Evolutionary conservation across 345 rosid species (phyloP), one percentile per base, ranked within the genome.

Genomic region (Xanthoceras sorbifolium): DNA sequence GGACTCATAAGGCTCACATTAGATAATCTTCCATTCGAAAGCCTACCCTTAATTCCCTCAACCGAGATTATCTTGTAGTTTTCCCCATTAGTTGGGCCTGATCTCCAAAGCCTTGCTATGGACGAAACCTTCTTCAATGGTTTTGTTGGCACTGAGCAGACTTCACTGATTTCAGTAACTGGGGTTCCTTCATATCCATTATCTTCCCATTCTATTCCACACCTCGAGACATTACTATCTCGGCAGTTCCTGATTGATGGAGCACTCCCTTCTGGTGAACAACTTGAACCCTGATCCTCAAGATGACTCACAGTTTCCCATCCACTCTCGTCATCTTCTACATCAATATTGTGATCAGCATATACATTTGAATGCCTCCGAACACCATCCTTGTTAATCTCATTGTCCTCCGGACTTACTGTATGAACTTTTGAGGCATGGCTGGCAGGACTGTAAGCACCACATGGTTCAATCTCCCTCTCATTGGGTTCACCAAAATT

Each of bases 231-330:
- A 74, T 90, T 89, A 75, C 90, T 86, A 46, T 87, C 83, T 65
- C 74, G 78, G 64, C 36, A 75, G 64, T 75, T 85, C 81, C 79
- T 89, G 25, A 79, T 80, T 32, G 93, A 88, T 73, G 81, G 85
- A 25, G 67, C 72, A 78, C 97, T 90, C 55, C 84, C 93, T 36
- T 91, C 92, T 0, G 83, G 93, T 6, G 97, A 91, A 85, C 71
- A 92, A 72, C 90, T 89, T 38, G 97, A 96, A 38, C 87, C 93
- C 75, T 89, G 95, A 74, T 92, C 98, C 73, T 92, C 97, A 5
- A 83, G 84, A 82, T 90, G 92, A 84, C 97, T 96, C 80, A 88
- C 97, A 12, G 99, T 92, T 87, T 96, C 99, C 99, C 99, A 96
- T 40, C 90, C 97, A 64, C 99, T 96, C 77, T 96, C 98, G 65